Base-by-base conservation (phyloP, 129 eudicot genomes). In the Lonicera japonica region DNA sequence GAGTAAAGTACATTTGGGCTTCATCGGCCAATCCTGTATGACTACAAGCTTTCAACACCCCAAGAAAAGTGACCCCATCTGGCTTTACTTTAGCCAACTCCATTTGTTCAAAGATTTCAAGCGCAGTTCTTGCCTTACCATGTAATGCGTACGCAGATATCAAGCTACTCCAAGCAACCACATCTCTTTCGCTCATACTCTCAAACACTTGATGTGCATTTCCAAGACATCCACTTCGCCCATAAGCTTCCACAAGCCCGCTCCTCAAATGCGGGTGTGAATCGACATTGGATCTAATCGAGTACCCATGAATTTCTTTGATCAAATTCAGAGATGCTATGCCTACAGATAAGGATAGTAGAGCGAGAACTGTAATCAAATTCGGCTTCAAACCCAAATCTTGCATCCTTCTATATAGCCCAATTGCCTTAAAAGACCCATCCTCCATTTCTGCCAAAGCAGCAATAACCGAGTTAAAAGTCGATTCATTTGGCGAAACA, bases 141-240 rank as follows among this genome's bases (percentile, higher is more conserved):
- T 80, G 82, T 5, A 80, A 55, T 0, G 86, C 82, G 60, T 72
- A 72, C 11, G 79, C 86, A 0, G 82, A 80, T 40, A 80, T 75
- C 38, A 80, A 73, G 70, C 86, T 80, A 47, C 82, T 80, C 86
- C 86, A 80, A 0, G 82, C 73, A 65, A 80, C 86, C 25, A 80
- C 86, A 54, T 81, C 86, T 43, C 73, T 76, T 52, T 73, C 75
- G 4, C 41, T 36, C 77, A 81, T 73, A 61, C 74, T 61, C 36
- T 36, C 38, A 40, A 81, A 81, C 15, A 81, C 64, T 14, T 9
- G 5, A 59, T 43, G 34, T 15, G 77, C 82, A 48, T 61, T 21
- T 6, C 60, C 62, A 61, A 81, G 74, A 77, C 64, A 59, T 24
- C 86, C 86, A 16, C 86, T 76, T 12, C 79, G 74, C 45, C 86